Base-by-base conservation (phyloP, 805 yeast species). In the Vanderwaltozyma yarrowii region DNA sequence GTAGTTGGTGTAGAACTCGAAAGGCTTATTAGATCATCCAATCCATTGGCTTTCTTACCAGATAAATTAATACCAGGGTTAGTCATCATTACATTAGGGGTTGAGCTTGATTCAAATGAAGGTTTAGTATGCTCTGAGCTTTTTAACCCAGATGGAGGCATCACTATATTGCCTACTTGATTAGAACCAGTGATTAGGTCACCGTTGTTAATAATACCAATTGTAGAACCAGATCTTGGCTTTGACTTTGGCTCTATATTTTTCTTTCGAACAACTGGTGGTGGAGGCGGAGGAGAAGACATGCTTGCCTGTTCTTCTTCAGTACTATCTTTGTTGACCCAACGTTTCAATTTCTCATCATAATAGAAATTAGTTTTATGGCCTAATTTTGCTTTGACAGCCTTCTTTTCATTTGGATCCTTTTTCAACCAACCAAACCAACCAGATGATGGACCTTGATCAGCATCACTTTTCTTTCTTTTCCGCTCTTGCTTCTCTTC, bases 341-440 rank as follows among this genome's bases (percentile, higher is more conserved):
- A 92, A 52, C 95, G 73, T 56, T 80, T 78, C 52, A 82, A 70
- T 41, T 80, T 75, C 49, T 84, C 89, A 62, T 88, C 95, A 57
- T 76, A 92, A 51, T 74, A 72, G 53, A 92, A 80, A 15, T 73
- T 66, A 24, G 52, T 50, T 41, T 76, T 71, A 32, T 37, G 28
- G 7, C 97, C 98, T 38, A 92, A 63, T 47, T 92, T 86, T 29
- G 96, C 97, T 45, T 76, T 74, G 44, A 78, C 71, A 0, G 87
- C 81, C 52, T 83, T 84, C 27, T 85, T 85, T 36, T 74, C 83
- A 34, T 74, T 78, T 19, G 74, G 72, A 32, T 69, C 70, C 67
- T 70, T 66, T 60, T 50, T 65, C 42, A 81, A 60, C 84, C 94
- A 82, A 8, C 80, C 70, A 42, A 74, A 62, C 79, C 80, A 71